phyloP scores from a whole-genome alignment of 1,284 basidiomycete genomes.

The Cryptococcus sp. region DNA sequence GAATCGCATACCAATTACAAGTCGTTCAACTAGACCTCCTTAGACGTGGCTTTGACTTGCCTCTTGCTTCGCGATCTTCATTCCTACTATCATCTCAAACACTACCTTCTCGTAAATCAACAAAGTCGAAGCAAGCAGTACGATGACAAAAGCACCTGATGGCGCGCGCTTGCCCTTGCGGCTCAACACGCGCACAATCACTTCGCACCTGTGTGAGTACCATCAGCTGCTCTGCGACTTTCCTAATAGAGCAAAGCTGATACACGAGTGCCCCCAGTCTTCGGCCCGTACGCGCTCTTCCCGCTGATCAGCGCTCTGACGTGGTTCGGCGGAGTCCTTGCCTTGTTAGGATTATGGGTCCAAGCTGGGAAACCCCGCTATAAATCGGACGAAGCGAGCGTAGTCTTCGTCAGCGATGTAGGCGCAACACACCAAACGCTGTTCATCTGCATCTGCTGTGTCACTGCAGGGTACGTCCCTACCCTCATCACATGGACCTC shows the following conservation, averaged over 20 bases:
- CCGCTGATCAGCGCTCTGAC: slow-evolving; percentile 39
- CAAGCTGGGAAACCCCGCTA: slow-evolving; percentile 50
- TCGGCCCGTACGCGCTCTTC: slow-evolving; percentile 51
- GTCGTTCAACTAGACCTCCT: not conserved
- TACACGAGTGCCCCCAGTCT: slow-evolving; percentile 33
- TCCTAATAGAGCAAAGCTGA: not conserved
- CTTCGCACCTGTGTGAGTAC: slow-evolving; percentile 44
- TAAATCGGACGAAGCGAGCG: slow-evolving; percentile 43
- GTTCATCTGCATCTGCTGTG: slow-evolving; percentile 51
- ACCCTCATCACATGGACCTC: not conserved
- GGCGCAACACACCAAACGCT: slow-evolving; percentile 52
- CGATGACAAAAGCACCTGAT: slow-evolving; percentile 13
- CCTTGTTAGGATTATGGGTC: slow-evolving; percentile 53
- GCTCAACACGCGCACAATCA: slow-evolving; percentile 16
- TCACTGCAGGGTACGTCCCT: slow-evolving; percentile 32
- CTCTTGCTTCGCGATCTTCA: not conserved
- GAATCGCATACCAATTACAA: too few relatives aligned
- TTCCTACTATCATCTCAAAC: not conserved
- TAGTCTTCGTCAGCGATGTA: slow-evolving; percentile 57
- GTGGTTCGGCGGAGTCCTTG: slow-evolving; percentile 48
- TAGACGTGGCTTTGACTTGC: not conserved
- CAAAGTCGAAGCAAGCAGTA: too few relatives aligned
- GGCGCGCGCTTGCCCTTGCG: slow-evolving; percentile 15
- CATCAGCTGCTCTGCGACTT: not conserved
- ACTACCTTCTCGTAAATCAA: not conserved